Evolutionary conservation across 2,329 filamentous ascomycete genomes (phyloP), one percentile per base, ranked within the genome.

Genomic region (Davidsoniella virescens): DNA sequence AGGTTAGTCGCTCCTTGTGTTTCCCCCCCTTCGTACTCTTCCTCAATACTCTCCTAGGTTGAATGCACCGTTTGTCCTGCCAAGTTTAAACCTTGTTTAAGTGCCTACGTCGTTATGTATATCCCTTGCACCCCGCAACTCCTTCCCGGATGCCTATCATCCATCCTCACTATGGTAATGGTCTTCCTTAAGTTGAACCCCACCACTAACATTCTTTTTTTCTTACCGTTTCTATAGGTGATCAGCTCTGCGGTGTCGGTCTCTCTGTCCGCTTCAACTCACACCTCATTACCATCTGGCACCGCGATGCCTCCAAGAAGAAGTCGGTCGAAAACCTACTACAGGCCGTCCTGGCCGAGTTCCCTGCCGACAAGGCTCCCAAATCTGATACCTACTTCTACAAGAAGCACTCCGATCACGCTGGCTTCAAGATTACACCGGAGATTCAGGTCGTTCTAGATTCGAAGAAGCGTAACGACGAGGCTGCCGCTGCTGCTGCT

Each of bases 281-380:
- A 26, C 81, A 90, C 62, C 77, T 94, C 57, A 82, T 95, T 62
- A 84, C 84, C 58, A 77, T 96, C 60, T 96, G 90, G 90, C 92
- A 94, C 67, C 85, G 92, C 55, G 84, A 94, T 60, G 80, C 81
- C 18, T 80, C 78, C 54, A 87, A 92, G 65, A 73, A 85, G 60
- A 78, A 76, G 57, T 92, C 87, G 5, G 76, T 92, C 57, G 79
- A 90, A 61, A 76, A 71, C 55, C 73, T 95, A 53, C 72, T 88
- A 45, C 68, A 76, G 55, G 82, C 78, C 44, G 80, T 94, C 48
- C 69, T 94, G 44, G 75, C 80, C 47, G 77, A 84, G 56, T 69
- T 95, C 26, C 82, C 82, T 5, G 67, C 73, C 1, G 84, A 92
- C 61, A 67, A 94, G 56, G 71, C 71, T 52, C 86, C 86, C 38